Evolutionary conservation across 179 eudicot species (phyloP), one percentile per base, ranked within the genome.

Genomic region (Gypsophila paniculata): DNA sequence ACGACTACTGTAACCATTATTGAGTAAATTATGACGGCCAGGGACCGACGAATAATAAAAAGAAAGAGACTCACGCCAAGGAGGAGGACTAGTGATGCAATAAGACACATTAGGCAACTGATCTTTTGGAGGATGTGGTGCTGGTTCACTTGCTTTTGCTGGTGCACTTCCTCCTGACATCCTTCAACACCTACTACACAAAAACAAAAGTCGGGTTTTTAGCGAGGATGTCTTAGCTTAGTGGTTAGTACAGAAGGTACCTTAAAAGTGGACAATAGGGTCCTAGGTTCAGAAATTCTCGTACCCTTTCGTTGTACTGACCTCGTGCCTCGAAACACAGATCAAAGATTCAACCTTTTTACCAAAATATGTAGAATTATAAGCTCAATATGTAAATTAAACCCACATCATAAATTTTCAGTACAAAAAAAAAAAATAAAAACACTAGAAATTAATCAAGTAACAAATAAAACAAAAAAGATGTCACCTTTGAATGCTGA

Each of bases 61-160:
- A 55, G 10, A 36, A 18, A 32, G 75, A 77, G 5, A 89, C 97
- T 87, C 68, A 93, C 98, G 98, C 98, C 98, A 93, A 69, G 90
- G 96, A 8, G 98, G 98, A 66, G 98, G 98, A 75, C 98, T 93
- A 1, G 96, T 91, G 59, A 93, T 93, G 81, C 98, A 93, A 77
- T 82, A 93, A 68, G 93, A 84, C 54, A 93, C 97, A 78, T 86
- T 84, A 2, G 97, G 98, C 12, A 93, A 90, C 81, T 93, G 98
- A 81, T 91, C 97, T 64, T 88, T 93, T 3, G 97, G 96, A 70
- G 93, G 97, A 61, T 91, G 98, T 70, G 98, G 97, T 26, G 84
- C 70, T 61, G 96, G 97, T 42, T 93, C 97, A 68, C 70, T 86
- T 53, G 83, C 80, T 82, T 91, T 89, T 23, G 88, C 71, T 68